Conservation (phyloP, 2,329 filamentous ascomycete species). For the Meredithiella fracta region DNA sequence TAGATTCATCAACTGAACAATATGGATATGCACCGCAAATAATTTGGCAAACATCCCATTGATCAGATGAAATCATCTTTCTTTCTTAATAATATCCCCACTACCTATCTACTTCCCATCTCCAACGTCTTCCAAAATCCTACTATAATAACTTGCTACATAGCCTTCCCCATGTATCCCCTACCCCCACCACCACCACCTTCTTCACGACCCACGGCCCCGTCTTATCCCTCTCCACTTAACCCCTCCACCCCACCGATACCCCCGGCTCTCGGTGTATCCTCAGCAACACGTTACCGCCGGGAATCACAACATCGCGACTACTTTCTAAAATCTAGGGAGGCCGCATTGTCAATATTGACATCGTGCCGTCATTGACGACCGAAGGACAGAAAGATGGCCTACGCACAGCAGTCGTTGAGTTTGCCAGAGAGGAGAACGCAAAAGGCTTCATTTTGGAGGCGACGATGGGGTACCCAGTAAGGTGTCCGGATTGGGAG, state of each 20-base stretch:
- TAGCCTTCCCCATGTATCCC: no score
- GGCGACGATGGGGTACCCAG: neutral
- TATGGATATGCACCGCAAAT: no score
- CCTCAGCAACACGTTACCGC: conserved; percentile 18
- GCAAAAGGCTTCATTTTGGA: conserved; percentile 1
- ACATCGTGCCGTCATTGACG: neutral
- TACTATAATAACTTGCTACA: no score
- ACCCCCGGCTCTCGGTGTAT: conserved; percentile 17
- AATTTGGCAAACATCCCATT: no score
- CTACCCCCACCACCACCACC: neutral
- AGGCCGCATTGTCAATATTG: conserved; percentile 9
- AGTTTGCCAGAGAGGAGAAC: conserved; percentile 9
- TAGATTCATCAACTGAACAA: no score
- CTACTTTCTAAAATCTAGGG: conserved; percentile 11
- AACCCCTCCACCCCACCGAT: neutral
- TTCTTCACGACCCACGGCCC: neutral
- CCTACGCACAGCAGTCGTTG: conserved; percentile 1
- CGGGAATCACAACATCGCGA: conserved; percentile 1
- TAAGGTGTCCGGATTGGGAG: neutral
- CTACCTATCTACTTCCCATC: no score
- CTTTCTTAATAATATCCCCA: no score
- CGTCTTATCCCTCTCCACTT: neutral
- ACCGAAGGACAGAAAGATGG: neutral
- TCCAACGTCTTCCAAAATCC: no score
- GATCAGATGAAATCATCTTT: no score